Base-by-base conservation (phyloP, 495 filamentous ascomycete species). In the Xylaria nigripes region DNA sequence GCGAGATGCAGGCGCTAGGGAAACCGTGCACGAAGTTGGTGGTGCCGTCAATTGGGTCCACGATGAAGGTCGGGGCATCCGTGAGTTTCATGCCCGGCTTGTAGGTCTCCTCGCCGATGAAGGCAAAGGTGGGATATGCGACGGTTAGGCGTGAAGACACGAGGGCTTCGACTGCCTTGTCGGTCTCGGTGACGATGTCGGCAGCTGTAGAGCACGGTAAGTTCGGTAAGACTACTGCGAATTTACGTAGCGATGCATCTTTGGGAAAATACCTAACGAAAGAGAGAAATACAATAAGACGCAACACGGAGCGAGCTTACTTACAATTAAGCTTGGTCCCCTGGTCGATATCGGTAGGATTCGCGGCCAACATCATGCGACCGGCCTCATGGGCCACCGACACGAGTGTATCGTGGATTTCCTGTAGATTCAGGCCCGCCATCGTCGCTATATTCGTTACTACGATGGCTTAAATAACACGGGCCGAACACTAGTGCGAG, bases 11-110 rank as follows among this genome's bases (percentile, higher is more conserved):
- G 56, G 88, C 86, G 61, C 84, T 78, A 13, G 89, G 86, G 71
- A 88, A 86, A 48, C 75, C 75, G 70, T 95, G 90, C 6, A 95
- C 81, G 61, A 95, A 95, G 72, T 95, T 95, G 44, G 82, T 82
- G 12, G 89, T 94, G 54, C 90, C 90, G 72, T 95, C 90, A 61
- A 94, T 90, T 38, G 90, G 90, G 72, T 95, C 90, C 54, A 86
- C 81, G 68, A 95, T 79, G 71, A 95, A 95, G 43, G 90, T 95
- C 1, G 90, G 90, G 1, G 72, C 75, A 34, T 76, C 61, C 2
- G 85, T 88, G 51, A 95, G 72, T 23, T 63, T 72, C 55, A 72
- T 71, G 50, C 83, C 80, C 24, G 86, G 77, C 44, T 84, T 69
- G 76, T 91, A 93, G 18, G 86, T 94, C 67, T 95, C 90, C 64